Conservation (phyloP, 306 rosid species). For the Potentilla sterilis region DNA sequence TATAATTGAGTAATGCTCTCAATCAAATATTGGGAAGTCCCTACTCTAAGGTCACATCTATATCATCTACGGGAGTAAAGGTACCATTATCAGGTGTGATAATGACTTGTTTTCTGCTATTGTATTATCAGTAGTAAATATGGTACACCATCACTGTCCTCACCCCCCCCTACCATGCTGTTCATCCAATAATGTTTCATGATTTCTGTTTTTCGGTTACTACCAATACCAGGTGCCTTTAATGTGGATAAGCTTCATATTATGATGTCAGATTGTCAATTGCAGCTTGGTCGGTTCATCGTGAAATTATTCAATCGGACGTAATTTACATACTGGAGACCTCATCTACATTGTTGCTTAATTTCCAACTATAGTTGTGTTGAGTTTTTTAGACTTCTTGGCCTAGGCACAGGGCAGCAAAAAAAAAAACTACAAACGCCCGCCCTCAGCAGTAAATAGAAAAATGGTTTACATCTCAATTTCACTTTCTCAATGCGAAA, state of each 20-base stretch:
- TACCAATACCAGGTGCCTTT: not conserved
- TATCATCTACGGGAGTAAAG: not conserved
- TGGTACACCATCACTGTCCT: conserved; percentile 11
- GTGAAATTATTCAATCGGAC: not conserved
- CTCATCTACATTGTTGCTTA: too few relatives aligned
- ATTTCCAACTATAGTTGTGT: too few relatives aligned
- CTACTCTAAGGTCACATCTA: not conserved
- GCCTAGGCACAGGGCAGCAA: not conserved
- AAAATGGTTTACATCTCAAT: not conserved
- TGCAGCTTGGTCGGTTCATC: too few relatives aligned
- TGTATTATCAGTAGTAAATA: not conserved
- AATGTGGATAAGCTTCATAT: not conserved
- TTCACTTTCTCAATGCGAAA: not conserved
- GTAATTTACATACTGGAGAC: too few relatives aligned
- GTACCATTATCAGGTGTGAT: not conserved
- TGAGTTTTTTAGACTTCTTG: too few relatives aligned
- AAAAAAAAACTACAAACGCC: not conserved
- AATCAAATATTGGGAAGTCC: not conserved
- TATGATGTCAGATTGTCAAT: not conserved
- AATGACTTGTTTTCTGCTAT: not conserved
- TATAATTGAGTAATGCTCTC: not conserved
- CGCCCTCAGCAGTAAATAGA: not conserved
- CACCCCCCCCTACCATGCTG: not conserved
- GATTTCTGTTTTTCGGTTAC: not conserved
- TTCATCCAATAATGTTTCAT: not conserved